A percentile compares a stretch with the other conserved stretches of the same genome.
These are phyloP conservation scores for Trametes polyzona DNA, from an alignment of 1,284 basidiomycete species.

Conservation along the genomic window DNA sequence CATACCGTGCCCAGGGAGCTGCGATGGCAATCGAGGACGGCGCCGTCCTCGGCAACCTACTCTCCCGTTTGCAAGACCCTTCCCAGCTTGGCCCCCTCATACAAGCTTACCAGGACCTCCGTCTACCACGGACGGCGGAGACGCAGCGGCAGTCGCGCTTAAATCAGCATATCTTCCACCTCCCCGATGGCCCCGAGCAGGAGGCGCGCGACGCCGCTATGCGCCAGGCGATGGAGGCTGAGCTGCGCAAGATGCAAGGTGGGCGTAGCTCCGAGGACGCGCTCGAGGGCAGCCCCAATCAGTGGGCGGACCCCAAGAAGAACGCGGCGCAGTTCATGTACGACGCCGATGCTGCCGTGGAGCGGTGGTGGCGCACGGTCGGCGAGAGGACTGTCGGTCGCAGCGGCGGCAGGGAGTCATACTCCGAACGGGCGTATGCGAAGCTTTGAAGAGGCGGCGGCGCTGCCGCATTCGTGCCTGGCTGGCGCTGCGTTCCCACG, in stretches of 20 bases:
- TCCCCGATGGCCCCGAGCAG: slow-evolving; percentile 58
- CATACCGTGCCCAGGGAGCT: slow-evolving; percentile 70
- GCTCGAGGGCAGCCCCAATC: slow-evolving; percentile 46
- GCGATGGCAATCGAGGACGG: slow-evolving; percentile 74
- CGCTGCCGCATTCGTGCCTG: background rate
- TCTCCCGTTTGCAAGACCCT: slow-evolving; percentile 49
- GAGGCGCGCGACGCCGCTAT: slow-evolving; percentile 52
- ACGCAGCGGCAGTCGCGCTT: slow-evolving; percentile 52
- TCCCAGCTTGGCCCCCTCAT: slow-evolving; percentile 51
- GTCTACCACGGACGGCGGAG: slow-evolving; percentile 47
- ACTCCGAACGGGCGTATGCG: background rate
- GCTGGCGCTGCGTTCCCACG: background rate
- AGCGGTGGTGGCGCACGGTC: slow-evolving; percentile 49
- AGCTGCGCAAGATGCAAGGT: slow-evolving; percentile 29
- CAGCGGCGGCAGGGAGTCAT: background rate
- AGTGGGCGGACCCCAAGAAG: slow-evolving; percentile 55
- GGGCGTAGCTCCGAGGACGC: slow-evolving; percentile 18
- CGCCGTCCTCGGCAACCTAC: slow-evolving; percentile 61
- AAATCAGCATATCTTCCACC: slow-evolving; percentile 58
- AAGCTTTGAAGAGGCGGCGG: background rate
- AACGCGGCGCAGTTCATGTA: slow-evolving; percentile 49
- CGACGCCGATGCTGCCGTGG: slow-evolving; percentile 52
- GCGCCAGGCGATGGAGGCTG: slow-evolving; percentile 49
- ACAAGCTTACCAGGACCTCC: slow-evolving; percentile 55
- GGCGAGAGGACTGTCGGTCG: slow-evolving; percentile 28